phyloP scores from a whole-genome alignment of 768 basidiomycete genomes.

The Rhizopogon rudus region DNA sequence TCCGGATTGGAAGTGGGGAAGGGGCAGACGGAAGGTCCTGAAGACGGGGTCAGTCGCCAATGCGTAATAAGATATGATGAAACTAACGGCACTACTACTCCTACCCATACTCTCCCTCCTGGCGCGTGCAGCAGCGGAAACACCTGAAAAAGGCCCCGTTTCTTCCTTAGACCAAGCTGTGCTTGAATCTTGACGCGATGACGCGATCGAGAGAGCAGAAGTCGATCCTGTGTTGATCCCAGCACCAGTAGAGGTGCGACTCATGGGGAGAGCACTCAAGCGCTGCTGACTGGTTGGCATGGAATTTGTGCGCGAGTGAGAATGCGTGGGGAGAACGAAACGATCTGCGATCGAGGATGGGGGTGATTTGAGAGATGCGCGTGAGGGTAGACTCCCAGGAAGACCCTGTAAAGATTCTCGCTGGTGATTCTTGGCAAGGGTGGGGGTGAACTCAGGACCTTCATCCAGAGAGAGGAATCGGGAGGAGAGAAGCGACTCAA shows the following conservation, averaged over 20 bases:
- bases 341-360: slow-evolving; percentile 40
- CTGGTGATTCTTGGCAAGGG: slow-evolving; percentile 59
- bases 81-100: slow-evolving; percentile 22
- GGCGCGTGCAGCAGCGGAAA: slow-evolving; percentile 33
- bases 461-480: slow-evolving; percentile 67
- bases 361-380: slow-evolving; percentile 41
- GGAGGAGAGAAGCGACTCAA: slow-evolving; percentile 71
- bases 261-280: slow-evolving; percentile 29
- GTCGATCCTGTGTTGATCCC: slow-evolving; percentile 26
- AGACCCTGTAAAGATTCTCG: slow-evolving; percentile 48
- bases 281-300: slow-evolving; percentile 32
- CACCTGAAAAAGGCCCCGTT: slow-evolving; percentile 23
- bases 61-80: background rate
- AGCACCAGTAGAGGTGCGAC: slow-evolving; percentile 28
- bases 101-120: slow-evolving; percentile 44
- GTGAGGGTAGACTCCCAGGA: slow-evolving; percentile 34
- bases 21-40: slow-evolving; percentile 35
- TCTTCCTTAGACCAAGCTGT: slow-evolving; percentile 36
- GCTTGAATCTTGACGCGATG: slow-evolving; percentile 34
- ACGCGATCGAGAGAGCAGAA: slow-evolving; percentile 37
- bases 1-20: slow-evolving; percentile 40
- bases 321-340: slow-evolving; percentile 30
- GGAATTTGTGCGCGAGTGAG: slow-evolving; percentile 32
- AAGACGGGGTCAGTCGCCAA: slow-evolving; percentile 3
- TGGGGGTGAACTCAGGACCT: slow-evolving; percentile 65